phyloP scores from a whole-genome alignment of 768 basidiomycete genomes.

The Sarcodon sp. region DNA sequence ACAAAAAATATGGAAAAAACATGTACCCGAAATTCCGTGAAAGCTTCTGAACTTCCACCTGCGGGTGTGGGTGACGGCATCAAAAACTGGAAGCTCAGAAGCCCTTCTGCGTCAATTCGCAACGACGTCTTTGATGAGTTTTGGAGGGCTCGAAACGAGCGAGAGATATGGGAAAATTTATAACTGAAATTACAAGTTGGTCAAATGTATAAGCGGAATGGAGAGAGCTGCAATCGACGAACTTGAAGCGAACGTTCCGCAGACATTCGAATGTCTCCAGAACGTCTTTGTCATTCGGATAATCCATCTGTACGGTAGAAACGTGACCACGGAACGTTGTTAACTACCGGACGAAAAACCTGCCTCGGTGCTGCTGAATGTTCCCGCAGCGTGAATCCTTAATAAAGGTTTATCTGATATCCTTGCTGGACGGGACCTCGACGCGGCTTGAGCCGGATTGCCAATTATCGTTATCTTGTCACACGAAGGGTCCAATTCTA shows the following conservation, averaged over 20 bases:
- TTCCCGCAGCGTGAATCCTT: slow-evolving; percentile 68
- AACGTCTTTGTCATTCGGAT: slow-evolving; percentile 85
- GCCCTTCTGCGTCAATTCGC: slow-evolving; percentile 70
- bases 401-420: slow-evolving; percentile 45
- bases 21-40: slow-evolving; percentile 83
- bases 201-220: neutral
- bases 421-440: slow-evolving; percentile 11
- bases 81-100: slow-evolving; percentile 83
- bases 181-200: slow-evolving; percentile 40
- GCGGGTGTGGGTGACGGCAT: slow-evolving; percentile 42
- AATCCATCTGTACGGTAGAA: slow-evolving; percentile 64
- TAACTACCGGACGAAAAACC: neutral
- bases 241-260: slow-evolving; percentile 61
- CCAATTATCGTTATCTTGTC: slow-evolving; percentile 77
- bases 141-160: slow-evolving; percentile 63
- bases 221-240: slow-evolving; percentile 6
- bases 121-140: slow-evolving; percentile 82
- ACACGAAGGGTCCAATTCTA: slow-evolving; percentile 83
- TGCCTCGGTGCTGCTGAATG: slow-evolving; percentile 81
- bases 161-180: slow-evolving; percentile 63
- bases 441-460: slow-evolving; percentile 34
- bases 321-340: neutral
- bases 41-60: slow-evolving; percentile 38
- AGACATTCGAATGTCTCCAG: slow-evolving; percentile 83
- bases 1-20: neutral